These are phyloP conservation scores for Carpinus fangiana DNA, from an alignment of 306 rosid species.

Conservation along the genomic window DNA sequence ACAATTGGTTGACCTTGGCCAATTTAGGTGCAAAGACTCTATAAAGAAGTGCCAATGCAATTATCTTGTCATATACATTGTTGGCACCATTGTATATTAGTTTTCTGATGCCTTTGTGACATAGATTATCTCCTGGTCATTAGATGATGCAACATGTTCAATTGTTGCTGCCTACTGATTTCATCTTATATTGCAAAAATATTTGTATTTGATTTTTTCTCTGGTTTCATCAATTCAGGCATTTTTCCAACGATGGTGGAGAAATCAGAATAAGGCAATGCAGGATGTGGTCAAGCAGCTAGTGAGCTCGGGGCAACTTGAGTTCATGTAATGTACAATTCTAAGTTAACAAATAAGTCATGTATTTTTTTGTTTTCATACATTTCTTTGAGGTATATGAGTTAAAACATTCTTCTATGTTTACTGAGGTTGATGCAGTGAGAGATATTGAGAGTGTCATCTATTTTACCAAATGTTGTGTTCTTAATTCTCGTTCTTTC, in stretches of 20 bases:
- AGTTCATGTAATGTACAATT: conserved; percentile 58
- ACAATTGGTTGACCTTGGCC: background rate
- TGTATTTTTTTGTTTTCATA: background rate
- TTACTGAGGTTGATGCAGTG: conserved; percentile 27
- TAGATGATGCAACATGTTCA: background rate
- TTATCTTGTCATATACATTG: background rate
- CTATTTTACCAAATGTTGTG: background rate
- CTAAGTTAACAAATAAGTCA: background rate
- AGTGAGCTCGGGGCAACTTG: conserved; percentile 75
- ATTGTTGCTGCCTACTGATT: background rate
- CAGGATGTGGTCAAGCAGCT: conserved; percentile 54
- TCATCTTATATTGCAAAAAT: background rate
- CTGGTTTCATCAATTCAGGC: conserved; percentile 40
- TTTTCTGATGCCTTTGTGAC: background rate
- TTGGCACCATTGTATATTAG: background rate
- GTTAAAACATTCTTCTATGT: background rate
- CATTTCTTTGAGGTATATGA: background rate
- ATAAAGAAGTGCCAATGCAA: background rate
- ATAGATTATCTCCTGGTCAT: background rate
- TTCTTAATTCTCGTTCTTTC: conserved; percentile 38
- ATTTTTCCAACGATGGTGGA: conserved; percentile 92
- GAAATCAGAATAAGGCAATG: conserved; percentile 51
- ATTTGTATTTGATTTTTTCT: background rate
- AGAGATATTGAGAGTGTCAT: conserved; percentile 25
- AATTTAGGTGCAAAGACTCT: background rate